phyloP scores from a whole-genome alignment of 2,329 filamentous ascomycete genomes.

The Lasiodiplodia gonubiensis region DNA sequence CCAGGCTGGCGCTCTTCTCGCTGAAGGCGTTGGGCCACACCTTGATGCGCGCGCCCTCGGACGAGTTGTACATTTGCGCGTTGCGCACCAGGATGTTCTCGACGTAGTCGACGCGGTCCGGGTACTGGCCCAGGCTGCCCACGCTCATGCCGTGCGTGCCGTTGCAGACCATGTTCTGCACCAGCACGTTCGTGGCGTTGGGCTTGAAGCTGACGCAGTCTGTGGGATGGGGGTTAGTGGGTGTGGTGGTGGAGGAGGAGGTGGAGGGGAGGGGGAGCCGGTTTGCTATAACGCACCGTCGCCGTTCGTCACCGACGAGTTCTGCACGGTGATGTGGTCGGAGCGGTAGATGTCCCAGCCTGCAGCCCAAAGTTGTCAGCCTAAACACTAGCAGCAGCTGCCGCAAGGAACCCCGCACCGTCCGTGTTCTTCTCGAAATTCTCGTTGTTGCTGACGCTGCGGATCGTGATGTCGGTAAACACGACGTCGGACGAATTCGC shows the following conservation, averaged over 20 bases:
- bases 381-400: too few species aligned
- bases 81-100: slow-evolving; percentile 63
- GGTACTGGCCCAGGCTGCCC: slow-evolving; percentile 72
- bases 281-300: slow-evolving; percentile 52
- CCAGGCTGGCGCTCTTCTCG: slow-evolving; percentile 46
- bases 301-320: slow-evolving; percentile 67
- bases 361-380: not conserved
- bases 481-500: not conserved
- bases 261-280: too few species aligned
- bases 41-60: slow-evolving; percentile 73
- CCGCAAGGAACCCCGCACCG: not conserved
- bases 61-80: slow-evolving; percentile 47
- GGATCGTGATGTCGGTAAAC: slow-evolving; percentile 14
- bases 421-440: slow-evolving; percentile 22
- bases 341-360: slow-evolving; percentile 16
- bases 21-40: slow-evolving; percentile 71
- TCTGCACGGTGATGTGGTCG: slow-evolving; percentile 64
- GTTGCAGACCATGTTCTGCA: slow-evolving; percentile 70
- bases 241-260: not conserved
- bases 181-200: slow-evolving; percentile 70
- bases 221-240: not conserved
- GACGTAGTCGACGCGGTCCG: slow-evolving; percentile 67
- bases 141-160: slow-evolving; percentile 75
- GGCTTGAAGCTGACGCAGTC: slow-evolving; percentile 77
- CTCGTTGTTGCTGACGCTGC: slow-evolving; percentile 17